These are phyloP conservation scores for Chalciporus chontae DNA, from an alignment of 768 basidiomycete genomes.

Conservation along the genomic window DNA sequence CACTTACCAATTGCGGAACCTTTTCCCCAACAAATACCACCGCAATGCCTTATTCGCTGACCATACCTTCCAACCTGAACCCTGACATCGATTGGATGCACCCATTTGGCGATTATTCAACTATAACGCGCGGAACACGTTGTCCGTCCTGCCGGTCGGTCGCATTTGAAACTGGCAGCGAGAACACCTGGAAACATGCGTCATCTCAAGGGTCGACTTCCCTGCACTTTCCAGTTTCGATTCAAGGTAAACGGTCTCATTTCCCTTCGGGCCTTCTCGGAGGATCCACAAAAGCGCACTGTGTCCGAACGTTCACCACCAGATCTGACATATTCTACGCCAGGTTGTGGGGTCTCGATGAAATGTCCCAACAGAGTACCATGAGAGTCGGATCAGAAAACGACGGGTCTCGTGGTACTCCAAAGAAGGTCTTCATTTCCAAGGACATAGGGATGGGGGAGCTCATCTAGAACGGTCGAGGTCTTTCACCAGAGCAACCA, in stretches of 20 bases:
- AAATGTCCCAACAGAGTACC: not conserved
- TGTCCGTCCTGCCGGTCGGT: too few species aligned
- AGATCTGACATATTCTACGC: not conserved
- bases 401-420: not conserved
- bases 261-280: not conserved
- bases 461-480: not conserved
- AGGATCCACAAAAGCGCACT: slow-evolving; percentile 13
- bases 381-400: slow-evolving; percentile 10
- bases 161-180: too few species aligned
- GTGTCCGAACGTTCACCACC: not conserved
- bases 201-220: not conserved
- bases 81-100: not conserved
- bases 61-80: not conserved
- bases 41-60: not conserved
- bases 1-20: not conserved
- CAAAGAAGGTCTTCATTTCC: not conserved
- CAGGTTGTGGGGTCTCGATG: not conserved
- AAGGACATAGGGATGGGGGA: not conserved
- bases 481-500: not conserved
- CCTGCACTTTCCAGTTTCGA: not conserved
- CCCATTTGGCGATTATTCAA: not conserved
- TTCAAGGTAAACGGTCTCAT: slow-evolving; percentile 3
- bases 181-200: not conserved
- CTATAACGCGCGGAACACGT: too few species aligned
- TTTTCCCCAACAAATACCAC: not conserved